A percentile compares a stretch with the other conserved stretches of the same genome.
These are phyloP conservation scores for Cyclostephanos invisitatus DNA, from an alignment of 108 stramenopile species.

Conservation along the genomic window DNA sequence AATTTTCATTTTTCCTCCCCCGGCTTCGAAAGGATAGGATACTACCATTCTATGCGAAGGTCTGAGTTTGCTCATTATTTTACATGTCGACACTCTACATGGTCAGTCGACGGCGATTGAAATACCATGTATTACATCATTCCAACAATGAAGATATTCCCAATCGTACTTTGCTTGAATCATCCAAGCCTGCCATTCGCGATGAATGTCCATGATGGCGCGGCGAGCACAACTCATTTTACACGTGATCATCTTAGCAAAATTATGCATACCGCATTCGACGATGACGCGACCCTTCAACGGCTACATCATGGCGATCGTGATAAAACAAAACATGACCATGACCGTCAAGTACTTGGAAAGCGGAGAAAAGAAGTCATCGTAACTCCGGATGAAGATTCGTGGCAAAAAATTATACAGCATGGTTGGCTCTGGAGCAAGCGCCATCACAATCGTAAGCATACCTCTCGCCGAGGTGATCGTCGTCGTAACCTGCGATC, in stretches of 20 bases:
- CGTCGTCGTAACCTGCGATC: conserved; percentile 21
- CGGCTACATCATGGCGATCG: not conserved
- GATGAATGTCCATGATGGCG: not conserved
- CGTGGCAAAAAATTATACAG: conserved; percentile 23
- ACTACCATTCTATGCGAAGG: too few species aligned
- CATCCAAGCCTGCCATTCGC: not conserved
- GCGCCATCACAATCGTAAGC: conserved; percentile 4
- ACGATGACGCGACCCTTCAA: conserved; percentile 19
- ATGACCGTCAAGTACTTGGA: conserved; percentile 5
- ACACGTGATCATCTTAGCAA: conserved; percentile 25
- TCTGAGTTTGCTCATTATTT: too few species aligned
- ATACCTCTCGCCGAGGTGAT: conserved; percentile 1
- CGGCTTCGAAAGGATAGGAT: too few species aligned
- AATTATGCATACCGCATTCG: conserved; percentile 26
- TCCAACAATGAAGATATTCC: not conserved
- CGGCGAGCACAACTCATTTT: not conserved
- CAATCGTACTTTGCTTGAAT: not conserved
- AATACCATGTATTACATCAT: not conserved
- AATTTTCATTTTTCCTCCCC: too few species aligned
- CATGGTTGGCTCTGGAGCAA: conserved; percentile 27
- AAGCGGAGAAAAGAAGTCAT: not conserved
- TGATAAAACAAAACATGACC: not conserved
- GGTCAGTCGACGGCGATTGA: too few species aligned
- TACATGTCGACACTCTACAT: too few species aligned
- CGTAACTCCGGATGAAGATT: not conserved